Evolutionary conservation across 306 rosid genomes (phyloP).

Genomic region (Begonia masoniana): DNA sequence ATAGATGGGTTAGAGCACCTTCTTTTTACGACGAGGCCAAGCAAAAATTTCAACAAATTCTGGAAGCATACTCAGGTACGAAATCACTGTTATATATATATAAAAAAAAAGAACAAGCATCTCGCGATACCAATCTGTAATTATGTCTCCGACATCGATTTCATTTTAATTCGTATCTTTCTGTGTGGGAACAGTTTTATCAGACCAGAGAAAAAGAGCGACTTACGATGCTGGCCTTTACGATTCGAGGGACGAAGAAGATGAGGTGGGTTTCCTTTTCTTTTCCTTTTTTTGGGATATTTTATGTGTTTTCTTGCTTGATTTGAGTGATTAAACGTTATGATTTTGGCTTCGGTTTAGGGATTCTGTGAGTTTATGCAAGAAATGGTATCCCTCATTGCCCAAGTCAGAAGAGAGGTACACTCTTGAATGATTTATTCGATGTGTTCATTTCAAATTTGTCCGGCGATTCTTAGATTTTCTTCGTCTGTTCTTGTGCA

Average conservation of each 20-base stretch:
- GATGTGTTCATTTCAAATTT: too few species aligned
- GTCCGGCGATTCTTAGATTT: neutral
- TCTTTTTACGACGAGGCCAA: conserved; percentile 46
- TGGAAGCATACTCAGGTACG: conserved; percentile 77
- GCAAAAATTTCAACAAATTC: conserved; percentile 57
- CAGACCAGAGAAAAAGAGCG: conserved; percentile 46
- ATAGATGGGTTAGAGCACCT: conserved; percentile 53
- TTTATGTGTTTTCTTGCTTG: neutral
- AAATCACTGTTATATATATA: too few species aligned
- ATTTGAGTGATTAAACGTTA: neutral
- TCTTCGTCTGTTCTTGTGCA: neutral
- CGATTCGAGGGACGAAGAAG: conserved; percentile 49
- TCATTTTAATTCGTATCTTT: neutral
- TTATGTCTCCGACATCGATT: neutral
- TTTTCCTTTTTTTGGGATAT: neutral
- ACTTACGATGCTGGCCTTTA: conserved; percentile 61
- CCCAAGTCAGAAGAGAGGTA: conserved; percentile 58
- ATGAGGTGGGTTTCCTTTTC: conserved; percentile 31
- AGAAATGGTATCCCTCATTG: conserved; percentile 70
- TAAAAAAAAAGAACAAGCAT: neutral
- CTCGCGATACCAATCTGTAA: neutral
- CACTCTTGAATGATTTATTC: neutral
- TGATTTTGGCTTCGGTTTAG: conserved; percentile 10
- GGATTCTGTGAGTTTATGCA: conserved; percentile 53
- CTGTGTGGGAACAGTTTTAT: conserved; percentile 36